Percentiles rank a stretch among this genome's conserved stretches.
phyloP scores from a whole-genome alignment of 306 rosid genomes.

The Vigna reflexopilosa region DNA sequence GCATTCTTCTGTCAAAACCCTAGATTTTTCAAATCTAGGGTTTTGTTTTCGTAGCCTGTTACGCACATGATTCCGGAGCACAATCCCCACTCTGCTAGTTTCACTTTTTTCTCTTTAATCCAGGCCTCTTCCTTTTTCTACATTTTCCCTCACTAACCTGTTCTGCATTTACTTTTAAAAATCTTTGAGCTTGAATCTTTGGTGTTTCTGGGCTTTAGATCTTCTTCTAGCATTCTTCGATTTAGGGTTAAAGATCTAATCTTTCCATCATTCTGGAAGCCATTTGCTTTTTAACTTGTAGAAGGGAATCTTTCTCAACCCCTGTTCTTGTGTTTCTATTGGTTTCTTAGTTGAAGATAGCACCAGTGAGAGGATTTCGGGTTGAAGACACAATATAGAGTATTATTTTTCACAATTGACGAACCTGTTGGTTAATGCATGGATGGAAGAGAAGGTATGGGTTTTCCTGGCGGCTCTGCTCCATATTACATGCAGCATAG shows the following conservation, averaged over 20 bases:
- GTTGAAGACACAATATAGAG: constrained; percentile 14
- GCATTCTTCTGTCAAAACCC: constrained; percentile 77
- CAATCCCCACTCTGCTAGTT: constrained; percentile 23
- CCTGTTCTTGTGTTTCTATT: constrained; percentile 15
- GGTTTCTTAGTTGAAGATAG: constrained; percentile 19
- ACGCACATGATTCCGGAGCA: constrained; percentile 38
- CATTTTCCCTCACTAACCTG: constrained; percentile 45
- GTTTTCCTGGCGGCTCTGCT: constrained; percentile 85
- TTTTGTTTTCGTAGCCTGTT: constrained; percentile 57
- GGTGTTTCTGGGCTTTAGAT: constrained; percentile 38
- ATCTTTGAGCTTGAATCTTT: constrained; percentile 40
- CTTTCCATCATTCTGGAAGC: constrained; percentile 22
- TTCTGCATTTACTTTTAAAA: constrained; percentile 32
- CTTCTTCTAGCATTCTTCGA: constrained; percentile 6
- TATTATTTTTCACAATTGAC: constrained; percentile 35
- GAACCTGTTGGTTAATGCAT: constrained; percentile 79
- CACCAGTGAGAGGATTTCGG: constrained; percentile 29
- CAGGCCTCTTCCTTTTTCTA: constrained; percentile 49
- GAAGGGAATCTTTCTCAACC: background rate
- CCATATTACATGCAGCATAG: constrained; percentile 85
- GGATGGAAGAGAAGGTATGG: constrained; percentile 99
- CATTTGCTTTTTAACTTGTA: constrained; percentile 15
- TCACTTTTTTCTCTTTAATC: constrained; percentile 41
- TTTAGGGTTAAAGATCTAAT: constrained; percentile 38
- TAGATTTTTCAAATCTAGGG: constrained; percentile 80